Conservation (phyloP, 352 stramenopile species). For the Phytophthora vignae region DNA sequence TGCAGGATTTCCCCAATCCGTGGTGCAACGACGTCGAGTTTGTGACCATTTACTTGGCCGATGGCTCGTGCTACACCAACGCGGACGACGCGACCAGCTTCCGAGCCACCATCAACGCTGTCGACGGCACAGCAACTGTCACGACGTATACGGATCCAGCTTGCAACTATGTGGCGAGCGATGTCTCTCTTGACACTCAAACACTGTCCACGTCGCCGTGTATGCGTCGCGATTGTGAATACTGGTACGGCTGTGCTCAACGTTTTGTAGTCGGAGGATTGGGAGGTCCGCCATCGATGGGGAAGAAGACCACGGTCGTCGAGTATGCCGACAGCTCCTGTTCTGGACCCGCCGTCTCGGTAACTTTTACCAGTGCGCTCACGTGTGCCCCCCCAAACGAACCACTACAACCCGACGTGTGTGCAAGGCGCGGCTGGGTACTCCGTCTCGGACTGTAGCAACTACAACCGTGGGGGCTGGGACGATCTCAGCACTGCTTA, state of each 20-base stretch:
- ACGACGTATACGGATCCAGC: constrained; percentile 2
- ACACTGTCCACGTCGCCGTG: constrained; percentile 13
- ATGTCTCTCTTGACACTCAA: constrained; percentile 2
- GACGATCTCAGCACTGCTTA: constrained; percentile 11
- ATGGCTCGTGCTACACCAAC: constrained; percentile 10
- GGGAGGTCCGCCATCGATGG: neutral
- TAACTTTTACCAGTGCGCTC: neutral
- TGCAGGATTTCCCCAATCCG: constrained; percentile 3
- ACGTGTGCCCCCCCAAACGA: constrained; percentile 5
- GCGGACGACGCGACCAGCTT: constrained; percentile 11
- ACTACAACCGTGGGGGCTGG: constrained; percentile 5
- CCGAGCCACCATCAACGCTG: constrained; percentile 1
- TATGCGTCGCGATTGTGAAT: constrained; percentile 3
- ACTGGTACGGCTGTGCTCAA: neutral
- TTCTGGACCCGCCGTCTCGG: neutral
- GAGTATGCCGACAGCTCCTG: neutral
- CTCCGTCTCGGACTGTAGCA: constrained; percentile 14
- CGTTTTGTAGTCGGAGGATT: constrained; percentile 11
- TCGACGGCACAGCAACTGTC: constrained; percentile 10
- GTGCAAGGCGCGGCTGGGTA: neutral
- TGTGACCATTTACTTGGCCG: constrained; percentile 14
- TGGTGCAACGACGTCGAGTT: constrained; percentile 9
- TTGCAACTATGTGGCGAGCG: constrained; percentile 5
- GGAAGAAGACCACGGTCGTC: constrained; percentile 3
- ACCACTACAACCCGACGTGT: constrained; percentile 17